Base-by-base conservation (phyloP, 2,329 filamentous ascomycete genomes). In the Pseudocercospora fijiensis region DNA sequence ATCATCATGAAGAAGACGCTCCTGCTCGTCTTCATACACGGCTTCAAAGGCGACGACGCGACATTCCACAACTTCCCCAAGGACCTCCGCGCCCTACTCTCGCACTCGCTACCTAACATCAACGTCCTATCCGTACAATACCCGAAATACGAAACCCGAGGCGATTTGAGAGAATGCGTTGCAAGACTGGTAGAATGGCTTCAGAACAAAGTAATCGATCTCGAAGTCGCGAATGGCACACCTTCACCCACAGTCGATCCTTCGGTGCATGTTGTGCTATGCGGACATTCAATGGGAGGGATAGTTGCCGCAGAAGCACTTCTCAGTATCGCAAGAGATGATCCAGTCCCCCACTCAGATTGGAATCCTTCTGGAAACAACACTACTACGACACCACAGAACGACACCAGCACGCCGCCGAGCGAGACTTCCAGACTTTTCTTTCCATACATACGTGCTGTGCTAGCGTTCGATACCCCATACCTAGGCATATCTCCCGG, bases 241-340 rank as follows among this genome's bases (percentile, higher is more conserved):
- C 86, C 90, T 1, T 93, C 90, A 4, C 93, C 93, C 0, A 96
- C 91, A 0, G 84, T 96, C 67, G 91, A 96, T 65, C 92, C 92
- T 4, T 92, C 89, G 0, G 91, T 96, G 20, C 88, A 88, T 72
- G 89, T 90, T 27, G 84, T 96, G 53, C 84, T 97, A 16, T 81
- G 96, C 62, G 93, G 93, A 24, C 93, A 97, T 76, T 93, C 90
- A 8, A 97, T 89, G 86, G 75, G 87, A 90, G 95, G 95, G 71
- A 97, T 98, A 72, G 92, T 98, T 53, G 94, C 92, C 10, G 94
- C 92, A 33, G 95, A 98, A 75, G 90, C 92, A 13, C 83, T 94
- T 67, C 85, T 97, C 70, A 84, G 88, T 45, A 84, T 98, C 58
- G 78, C 90, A 49, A 84, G 87, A 64, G 90, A 91, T 69, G 82